Percentiles rank a stretch among this genome's conserved stretches.
Conservation (phyloP, 1,284 basidiomycete genomes). For the Ganoderma sp. region DNA sequence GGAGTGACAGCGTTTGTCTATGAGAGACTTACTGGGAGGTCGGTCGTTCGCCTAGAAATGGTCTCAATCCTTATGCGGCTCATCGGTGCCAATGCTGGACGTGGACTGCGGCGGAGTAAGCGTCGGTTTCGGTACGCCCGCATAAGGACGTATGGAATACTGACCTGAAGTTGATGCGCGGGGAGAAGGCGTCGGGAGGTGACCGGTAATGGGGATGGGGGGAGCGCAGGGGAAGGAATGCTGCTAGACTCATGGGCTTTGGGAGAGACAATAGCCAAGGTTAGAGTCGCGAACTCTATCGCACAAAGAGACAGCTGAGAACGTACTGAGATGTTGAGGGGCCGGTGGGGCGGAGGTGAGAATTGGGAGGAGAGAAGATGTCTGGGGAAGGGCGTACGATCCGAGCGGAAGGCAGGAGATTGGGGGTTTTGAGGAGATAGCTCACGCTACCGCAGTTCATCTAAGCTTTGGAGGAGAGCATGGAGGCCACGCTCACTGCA, state of each 20-base stretch:
- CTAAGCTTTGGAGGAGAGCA: constrained; percentile 1
- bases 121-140: background rate
- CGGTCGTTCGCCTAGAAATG: background rate
- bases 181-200: constrained; percentile 7
- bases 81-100: constrained; percentile 14
- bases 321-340: background rate
- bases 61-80: constrained; percentile 14
- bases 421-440: constrained; percentile 18
- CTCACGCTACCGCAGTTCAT: constrained; percentile 28
- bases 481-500: constrained; percentile 21
- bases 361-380: constrained; percentile 5
- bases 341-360: background rate
- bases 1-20: background rate
- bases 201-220: constrained; percentile 8
- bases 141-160: background rate
- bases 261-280: background rate
- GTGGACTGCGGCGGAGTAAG: constrained; percentile 1
- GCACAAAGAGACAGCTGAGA: background rate
- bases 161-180: constrained; percentile 13
- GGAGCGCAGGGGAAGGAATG: constrained; percentile 4
- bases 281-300: constrained; percentile 2
- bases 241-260: constrained; percentile 15
- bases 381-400: constrained; percentile 10
- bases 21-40: constrained; percentile 20
- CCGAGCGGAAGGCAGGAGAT: constrained; percentile 8